Evolutionary conservation across 495 filamentous ascomycete species (phyloP).

Genomic region (Talaromyces stipitatus): DNA sequence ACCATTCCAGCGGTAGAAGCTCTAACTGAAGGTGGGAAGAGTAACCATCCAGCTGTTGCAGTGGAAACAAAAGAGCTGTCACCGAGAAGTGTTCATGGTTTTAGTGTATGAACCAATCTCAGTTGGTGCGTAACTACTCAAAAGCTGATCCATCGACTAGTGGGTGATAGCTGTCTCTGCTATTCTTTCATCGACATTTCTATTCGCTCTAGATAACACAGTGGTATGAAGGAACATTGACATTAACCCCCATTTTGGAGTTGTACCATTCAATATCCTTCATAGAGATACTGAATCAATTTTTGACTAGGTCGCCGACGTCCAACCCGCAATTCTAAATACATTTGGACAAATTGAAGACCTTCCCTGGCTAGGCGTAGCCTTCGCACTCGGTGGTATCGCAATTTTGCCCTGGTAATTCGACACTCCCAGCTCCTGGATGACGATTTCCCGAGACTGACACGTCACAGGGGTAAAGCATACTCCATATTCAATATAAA

Average conservation of each 20-base stretch:
- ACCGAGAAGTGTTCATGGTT: background rate
- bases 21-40: background rate
- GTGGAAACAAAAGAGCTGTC: background rate
- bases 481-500: conserved; percentile 48
- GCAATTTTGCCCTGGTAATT: conserved; percentile 33
- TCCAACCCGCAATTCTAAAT: conserved; percentile 46
- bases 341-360: conserved; percentile 42
- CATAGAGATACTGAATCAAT: background rate
- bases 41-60: background rate
- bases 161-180: conserved; percentile 40
- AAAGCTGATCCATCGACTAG: background rate
- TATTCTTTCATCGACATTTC: conserved; percentile 40
- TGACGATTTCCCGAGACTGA: conserved; percentile 11
- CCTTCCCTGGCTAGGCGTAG: conserved; percentile 48
- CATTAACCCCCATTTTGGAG: too few species aligned
- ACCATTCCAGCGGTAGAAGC: background rate
- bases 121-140: background rate
- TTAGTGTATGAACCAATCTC: background rate
- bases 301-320: conserved; percentile 36
- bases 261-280: background rate
- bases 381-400: conserved; percentile 43
- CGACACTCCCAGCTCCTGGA: background rate
- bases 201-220: conserved; percentile 54
- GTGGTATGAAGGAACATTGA: conserved; percentile 18
- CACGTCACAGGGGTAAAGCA: conserved; percentile 34